Evolutionary conservation across 257 asterid species (phyloP), one percentile per base, ranked within the genome.

Genomic region (Solanum raphanifolium): DNA sequence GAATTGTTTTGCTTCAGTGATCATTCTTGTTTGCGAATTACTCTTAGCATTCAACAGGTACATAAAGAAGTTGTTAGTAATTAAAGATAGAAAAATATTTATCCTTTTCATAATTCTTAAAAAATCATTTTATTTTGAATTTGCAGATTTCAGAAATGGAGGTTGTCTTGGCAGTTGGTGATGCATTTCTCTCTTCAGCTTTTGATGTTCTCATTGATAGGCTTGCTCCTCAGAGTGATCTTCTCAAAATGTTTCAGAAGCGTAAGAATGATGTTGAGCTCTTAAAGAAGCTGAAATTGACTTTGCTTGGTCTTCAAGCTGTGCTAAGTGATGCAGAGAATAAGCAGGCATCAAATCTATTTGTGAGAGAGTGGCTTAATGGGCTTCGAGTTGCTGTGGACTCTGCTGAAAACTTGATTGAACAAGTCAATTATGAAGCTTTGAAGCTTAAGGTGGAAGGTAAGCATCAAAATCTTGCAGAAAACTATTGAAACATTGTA

Each of bases 281-380:
- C 23, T 15, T 90, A 36, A 32, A 72, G 38, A 79, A 71, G 18
- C 84, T 88, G 46, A 20, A 13, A 13, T 2, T 13, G 16, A 85
- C 34, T 25, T 43, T 90, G 71, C 27, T 13, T 48, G 69, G 75
- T 11, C 27, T 90, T 10, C 35, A 32, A 1, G 15, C 18, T 7
- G 92, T 90, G 86, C 90, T 90, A 62, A 43, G 20, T 60, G 90
- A 88, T 73, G 90, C 87, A 10, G 88, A 90, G 52, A 55, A 83
- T 21, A 87, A 78, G 87, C 85, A 86, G 23, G 13, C 71, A 4
- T 43, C 66, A 2, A 48, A 62, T 9, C 9, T 0, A 11, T n/a
- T 27, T 9, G 83, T 90, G 8, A 83, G 48, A 5, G 11, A 48
- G 6, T 88, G 92, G 92, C 34, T 90, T 5, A 72, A 35, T 31